Evolutionary conservation across 1,284 basidiomycete genomes (phyloP).

Genomic region (Neolentinus lepideus): DNA sequence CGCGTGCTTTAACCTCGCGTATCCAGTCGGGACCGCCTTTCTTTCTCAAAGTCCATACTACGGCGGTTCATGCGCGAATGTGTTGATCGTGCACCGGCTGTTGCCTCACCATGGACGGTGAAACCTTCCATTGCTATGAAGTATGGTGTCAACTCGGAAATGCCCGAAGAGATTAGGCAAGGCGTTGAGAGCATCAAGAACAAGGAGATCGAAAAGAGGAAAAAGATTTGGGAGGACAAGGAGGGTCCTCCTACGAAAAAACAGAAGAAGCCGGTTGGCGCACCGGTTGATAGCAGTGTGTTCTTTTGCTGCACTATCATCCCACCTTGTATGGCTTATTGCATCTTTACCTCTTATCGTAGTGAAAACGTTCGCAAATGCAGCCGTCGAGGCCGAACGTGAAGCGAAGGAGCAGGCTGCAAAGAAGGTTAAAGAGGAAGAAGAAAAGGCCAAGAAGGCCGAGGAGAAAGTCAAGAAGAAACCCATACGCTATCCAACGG

Average conservation of each 20-base stretch:
- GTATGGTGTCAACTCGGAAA: conserved; percentile 79
- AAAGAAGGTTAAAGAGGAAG: conserved; percentile 52
- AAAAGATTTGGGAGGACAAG: conserved; percentile 83
- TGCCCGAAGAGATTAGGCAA: conserved; percentile 79
- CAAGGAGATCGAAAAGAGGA: conserved; percentile 83
- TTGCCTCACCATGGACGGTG: conserved; percentile 93
- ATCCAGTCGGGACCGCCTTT: conserved; percentile 82
- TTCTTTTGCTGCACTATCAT: conserved; percentile 4
- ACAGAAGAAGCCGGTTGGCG: conserved; percentile 66
- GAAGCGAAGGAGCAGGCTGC: conserved; percentile 63
- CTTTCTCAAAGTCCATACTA: conserved; percentile 94
- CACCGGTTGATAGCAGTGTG: conserved; percentile 67
- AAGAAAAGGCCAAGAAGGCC: conserved; percentile 62
- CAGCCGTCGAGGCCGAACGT: conserved; percentile 56
- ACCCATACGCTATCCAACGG: conserved; percentile 79
- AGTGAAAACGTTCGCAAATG: conserved; percentile 27
- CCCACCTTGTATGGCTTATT: conserved; percentile 6
- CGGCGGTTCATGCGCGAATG: conserved; percentile 95
- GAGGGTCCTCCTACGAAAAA: conserved; percentile 74
- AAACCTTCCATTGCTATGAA: conserved; percentile 78
- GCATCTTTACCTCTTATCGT: conserved; percentile 10
- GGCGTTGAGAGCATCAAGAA: conserved; percentile 78
- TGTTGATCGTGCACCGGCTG: conserved; percentile 83
- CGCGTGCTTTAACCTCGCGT: background rate
- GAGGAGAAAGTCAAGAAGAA: conserved; percentile 85